These are phyloP conservation scores for Globisporangium nagaii DNA, from an alignment of 352 stramenopile genomes.

Conservation along the genomic window DNA sequence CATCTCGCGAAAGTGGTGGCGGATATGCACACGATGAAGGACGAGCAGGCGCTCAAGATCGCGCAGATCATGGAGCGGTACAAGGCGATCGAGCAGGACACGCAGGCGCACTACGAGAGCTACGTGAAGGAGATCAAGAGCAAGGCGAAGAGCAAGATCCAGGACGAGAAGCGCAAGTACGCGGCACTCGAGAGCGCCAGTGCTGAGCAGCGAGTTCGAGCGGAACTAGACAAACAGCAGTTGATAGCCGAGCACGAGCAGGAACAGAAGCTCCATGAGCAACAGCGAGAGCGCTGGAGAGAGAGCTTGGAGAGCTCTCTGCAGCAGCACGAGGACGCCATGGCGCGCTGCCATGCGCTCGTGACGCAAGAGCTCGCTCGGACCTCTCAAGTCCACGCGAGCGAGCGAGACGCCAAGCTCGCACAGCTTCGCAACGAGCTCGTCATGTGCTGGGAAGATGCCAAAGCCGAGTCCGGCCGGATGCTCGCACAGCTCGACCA, in stretches of 20 bases:
- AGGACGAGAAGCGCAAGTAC: conserved; percentile 13
- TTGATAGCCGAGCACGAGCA: conserved; percentile 17
- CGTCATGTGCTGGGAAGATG: conserved; percentile 40
- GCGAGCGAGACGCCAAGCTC: neutral
- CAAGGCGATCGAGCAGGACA: conserved; percentile 51
- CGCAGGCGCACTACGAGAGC: conserved; percentile 45
- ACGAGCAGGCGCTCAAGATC: conserved; percentile 48
- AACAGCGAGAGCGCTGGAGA: conserved; percentile 18
- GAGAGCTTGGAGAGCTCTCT: conserved; percentile 35
- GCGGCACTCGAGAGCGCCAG: neutral
- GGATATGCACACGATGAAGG: conserved; percentile 78
- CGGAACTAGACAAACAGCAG: conserved; percentile 1
- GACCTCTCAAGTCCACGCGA: neutral
- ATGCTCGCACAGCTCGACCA: neutral
- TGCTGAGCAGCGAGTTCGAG: neutral
- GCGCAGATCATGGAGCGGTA: conserved; percentile 46
- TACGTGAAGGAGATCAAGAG: conserved; percentile 30
- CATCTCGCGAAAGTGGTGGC: conserved; percentile 64
- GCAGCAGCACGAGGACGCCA: conserved; percentile 44
- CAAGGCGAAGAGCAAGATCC: conserved; percentile 21
- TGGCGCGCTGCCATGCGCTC: conserved; percentile 15
- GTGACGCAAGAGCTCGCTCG: conserved; percentile 18
- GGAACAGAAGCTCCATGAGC: conserved; percentile 15
- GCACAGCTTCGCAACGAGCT: conserved; percentile 22
- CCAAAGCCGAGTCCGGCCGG: conserved; percentile 5